A percentile compares a stretch with the other conserved stretches of the same genome.
Evolutionary conservation across 306 rosid species (phyloP).

Genomic region (Abrus precatorius): DNA sequence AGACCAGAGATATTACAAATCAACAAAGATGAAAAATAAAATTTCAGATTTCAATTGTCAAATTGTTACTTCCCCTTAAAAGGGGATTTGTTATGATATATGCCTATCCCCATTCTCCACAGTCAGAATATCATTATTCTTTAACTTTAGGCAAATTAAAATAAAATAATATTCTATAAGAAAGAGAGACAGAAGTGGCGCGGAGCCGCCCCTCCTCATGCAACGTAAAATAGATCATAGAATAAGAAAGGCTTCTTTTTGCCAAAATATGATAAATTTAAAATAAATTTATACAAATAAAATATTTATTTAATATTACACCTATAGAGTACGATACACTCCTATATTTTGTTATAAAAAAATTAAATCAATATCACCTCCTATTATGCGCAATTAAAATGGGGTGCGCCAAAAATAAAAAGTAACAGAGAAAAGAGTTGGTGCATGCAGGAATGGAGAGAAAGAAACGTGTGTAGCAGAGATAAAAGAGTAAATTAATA

Average conservation of each 20-base stretch:
- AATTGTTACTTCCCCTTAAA: slow-evolving; percentile 49
- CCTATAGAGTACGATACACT: no score
- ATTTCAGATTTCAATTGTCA: slow-evolving; percentile 9
- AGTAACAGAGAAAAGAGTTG: no score
- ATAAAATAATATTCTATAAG: slow-evolving; percentile 23
- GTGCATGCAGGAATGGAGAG: no score
- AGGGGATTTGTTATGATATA: slow-evolving; percentile 49
- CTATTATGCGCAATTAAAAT: no score
- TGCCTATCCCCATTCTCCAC: slow-evolving; percentile 39
- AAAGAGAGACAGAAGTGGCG: slow-evolving; percentile 8
- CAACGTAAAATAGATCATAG: neutral
- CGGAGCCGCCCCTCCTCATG: slow-evolving; percentile 41
- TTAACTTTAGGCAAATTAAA: slow-evolving; percentile 45
- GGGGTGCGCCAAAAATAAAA: no score
- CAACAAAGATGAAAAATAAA: slow-evolving; percentile 38
- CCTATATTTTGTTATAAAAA: no score
- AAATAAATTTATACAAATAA: no score
- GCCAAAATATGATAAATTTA: no score
- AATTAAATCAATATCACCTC: no score
- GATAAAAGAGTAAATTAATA: no score
- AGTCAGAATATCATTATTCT: slow-evolving; percentile 52
- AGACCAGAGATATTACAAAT: slow-evolving; percentile 53
- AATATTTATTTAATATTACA: no score
- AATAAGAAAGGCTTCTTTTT: neutral
- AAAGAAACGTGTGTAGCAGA: no score